Percentiles rank a stretch among this genome's conserved stretches.
Conservation (phyloP, 805 yeast genomes). For the Teunomyces atbi region DNA sequence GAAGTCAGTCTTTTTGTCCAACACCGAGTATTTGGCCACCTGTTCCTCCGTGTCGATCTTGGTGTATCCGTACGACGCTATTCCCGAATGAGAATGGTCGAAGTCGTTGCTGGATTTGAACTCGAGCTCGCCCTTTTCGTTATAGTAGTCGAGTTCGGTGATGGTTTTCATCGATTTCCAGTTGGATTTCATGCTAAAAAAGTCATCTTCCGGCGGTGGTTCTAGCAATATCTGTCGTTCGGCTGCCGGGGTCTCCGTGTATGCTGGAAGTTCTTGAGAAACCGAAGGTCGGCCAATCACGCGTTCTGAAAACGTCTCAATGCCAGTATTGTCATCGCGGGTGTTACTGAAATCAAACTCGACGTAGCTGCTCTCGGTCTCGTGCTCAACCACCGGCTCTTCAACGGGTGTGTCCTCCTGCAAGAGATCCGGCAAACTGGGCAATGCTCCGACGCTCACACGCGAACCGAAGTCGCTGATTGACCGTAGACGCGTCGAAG, state of each 20-base stretch:
- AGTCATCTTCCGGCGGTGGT: slow-evolving; percentile 13
- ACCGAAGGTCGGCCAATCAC: slow-evolving; percentile 1
- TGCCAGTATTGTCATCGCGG: neutral
- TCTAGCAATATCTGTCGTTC: neutral
- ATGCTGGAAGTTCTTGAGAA: neutral
- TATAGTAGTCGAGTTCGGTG: slow-evolving; percentile 73
- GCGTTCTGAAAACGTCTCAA: slow-evolving; percentile 3
- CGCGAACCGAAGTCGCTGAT: slow-evolving; percentile 13
- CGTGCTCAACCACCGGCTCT: neutral
- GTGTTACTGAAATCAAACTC: slow-evolving; percentile 28
- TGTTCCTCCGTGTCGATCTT: slow-evolving; percentile 86
- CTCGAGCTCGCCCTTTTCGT: slow-evolving; percentile 70
- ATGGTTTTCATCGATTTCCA: slow-evolving; percentile 91
- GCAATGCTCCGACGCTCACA: slow-evolving; percentile 19
- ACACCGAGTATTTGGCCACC: slow-evolving; percentile 60
- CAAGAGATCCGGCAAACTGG: slow-evolving; percentile 18
- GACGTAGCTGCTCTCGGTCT: slow-evolving; percentile 19
- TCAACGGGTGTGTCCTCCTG: neutral
- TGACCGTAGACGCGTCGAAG: neutral
- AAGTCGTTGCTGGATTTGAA: slow-evolving; percentile 25
- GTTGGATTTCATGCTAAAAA: slow-evolving; percentile 41
- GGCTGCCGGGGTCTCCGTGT: neutral
- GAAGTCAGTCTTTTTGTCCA: slow-evolving; percentile 53
- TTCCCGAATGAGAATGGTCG: slow-evolving; percentile 30
- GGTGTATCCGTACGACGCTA: slow-evolving; percentile 73